Conservation (phyloP, 768 basidiomycete genomes). For the Lactifluus volemus region DNA sequence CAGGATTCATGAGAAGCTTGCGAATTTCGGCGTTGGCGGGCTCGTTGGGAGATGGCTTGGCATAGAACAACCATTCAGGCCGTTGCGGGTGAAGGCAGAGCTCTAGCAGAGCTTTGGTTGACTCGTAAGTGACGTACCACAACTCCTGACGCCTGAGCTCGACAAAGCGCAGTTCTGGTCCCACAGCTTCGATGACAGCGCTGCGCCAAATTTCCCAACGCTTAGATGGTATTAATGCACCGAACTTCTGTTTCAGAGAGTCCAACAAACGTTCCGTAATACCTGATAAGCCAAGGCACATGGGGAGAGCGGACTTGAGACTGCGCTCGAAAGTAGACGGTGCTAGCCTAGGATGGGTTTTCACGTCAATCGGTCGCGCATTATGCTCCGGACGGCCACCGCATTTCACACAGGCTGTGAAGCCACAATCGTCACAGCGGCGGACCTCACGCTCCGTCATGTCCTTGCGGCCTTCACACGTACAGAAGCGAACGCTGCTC, state of each 20-base stretch:
- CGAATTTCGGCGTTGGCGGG: constrained; percentile 79
- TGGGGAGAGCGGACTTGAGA: constrained; percentile 76
- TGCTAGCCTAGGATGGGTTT: constrained; percentile 46
- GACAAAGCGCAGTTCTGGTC: constrained; percentile 69
- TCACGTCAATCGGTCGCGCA: constrained; percentile 45
- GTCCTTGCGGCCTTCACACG: constrained; percentile 83
- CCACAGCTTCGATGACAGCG: constrained; percentile 51
- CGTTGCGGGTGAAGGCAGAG: constrained; percentile 66
- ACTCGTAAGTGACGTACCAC: constrained; percentile 77
- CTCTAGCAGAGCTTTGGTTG: constrained; percentile 61
- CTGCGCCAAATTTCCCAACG: constrained; percentile 64
- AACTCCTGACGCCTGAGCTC: constrained; percentile 81
- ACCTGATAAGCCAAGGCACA: constrained; percentile 60
- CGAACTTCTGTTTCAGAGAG: constrained; percentile 33
- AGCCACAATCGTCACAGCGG: constrained; percentile 67
- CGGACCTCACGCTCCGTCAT: constrained; percentile 60
- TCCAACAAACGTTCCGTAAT: constrained; percentile 47
- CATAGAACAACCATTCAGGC: constrained; percentile 84
- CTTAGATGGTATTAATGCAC: constrained; percentile 37
- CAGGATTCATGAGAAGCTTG: constrained; percentile 57
- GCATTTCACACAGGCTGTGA: constrained; percentile 76
- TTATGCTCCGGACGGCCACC: constrained; percentile 89
- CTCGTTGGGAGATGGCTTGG: constrained; percentile 52
- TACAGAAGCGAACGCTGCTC: constrained; percentile 69
- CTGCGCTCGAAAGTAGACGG: constrained; percentile 69